Base-by-base conservation (phyloP, 257 asterid species). In the Linderniella brevidens region DNA sequence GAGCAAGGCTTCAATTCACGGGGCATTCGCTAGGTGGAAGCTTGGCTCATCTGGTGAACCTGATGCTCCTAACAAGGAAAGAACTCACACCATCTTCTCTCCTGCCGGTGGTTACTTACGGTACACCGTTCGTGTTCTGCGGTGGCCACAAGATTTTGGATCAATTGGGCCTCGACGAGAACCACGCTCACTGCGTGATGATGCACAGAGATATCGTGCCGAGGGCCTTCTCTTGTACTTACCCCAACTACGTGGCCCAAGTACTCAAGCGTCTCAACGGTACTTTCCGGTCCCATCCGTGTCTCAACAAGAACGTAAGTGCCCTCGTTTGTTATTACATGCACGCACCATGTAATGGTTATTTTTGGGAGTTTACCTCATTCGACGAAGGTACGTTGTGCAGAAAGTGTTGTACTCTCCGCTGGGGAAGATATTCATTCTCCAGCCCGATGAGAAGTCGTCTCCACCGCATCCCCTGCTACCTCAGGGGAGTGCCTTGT, bases 1-100 rank as follows among this genome's bases (percentile, higher is more conserved):
- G 79, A 19, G 97, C 95, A 10, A 82, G 66, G 82, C 60, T 87
- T 54, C 94, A 77, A 37, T 82, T 87, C 57, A 76, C 88, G 0
- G 97, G 97, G 4, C 97, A 87, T 66, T 87, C 97, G 10, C 82
- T 82, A 9, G 95, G 97, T 1, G 97, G 95, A n/a, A 82, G 97
- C 49, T 94, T 82, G 32, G 82, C 97, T 11, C 92, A 82, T 58
- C 71, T 87, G 12, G 88, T 82, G 40, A 64, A 75, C 64, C 60
- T 87, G 59, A 82, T 82, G 95, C 79, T 87, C 16, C 75, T 82
- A 35, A 69, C 68, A 12, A 74, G 92, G 54, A 59, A 66, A 17
- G 73, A 64, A 44, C 68, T 80, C 13, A 41, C 60, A 19, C 70
- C 71, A 10, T 60, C 79, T 14, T 32, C 76, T 50, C 73, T 82